Base-by-base conservation (phyloP, 768 basidiomycete genomes). In the Rhizopogon salebrosus region DNA sequence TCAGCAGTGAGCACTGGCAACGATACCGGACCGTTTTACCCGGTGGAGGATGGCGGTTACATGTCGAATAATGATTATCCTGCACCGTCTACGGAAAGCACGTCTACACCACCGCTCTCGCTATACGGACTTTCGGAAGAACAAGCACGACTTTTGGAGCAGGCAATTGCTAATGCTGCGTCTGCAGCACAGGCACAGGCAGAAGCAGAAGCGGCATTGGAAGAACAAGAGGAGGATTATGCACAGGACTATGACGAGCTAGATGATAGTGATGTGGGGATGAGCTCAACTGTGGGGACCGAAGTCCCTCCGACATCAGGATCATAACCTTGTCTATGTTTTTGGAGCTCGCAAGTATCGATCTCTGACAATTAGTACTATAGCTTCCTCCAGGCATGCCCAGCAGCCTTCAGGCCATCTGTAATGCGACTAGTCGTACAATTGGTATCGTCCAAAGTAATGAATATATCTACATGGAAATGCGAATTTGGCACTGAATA, bases 141-240 rank as follows among this genome's bases (percentile, higher is more conserved):
- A 57, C 88, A 89, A 65, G 76, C 84, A 4, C 78, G 75, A 54
- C 65, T 85, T 56, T 71, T 90, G 14, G 85, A 89, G 62, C 77
- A 83, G 55, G 87, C 87, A 0, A 88, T 90, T 45, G 83, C 84
- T 24, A 85, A 76, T 59, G 87, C 87, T 1, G 84, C 88, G 9
- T 79, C 79, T 34, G 85, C 84, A 29, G 87, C 87, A 1, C 86
- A 87, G 58, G 83, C 85, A 18, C 86, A 87, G 60, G 87, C 87
- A 0, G 87, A 89, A 57, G 88, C 87, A 0, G 86, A 89, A 57
- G 86, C 87, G 3, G 85, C 84, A 0, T 62, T 85, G 49, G 87
- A 88, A 62, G 87, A 87, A 60, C 82, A 85, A 54, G 82, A 80
- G 35, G 83, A 84, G 9, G 76, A 73, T 1, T 72, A 77, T 26